Conservation (phyloP, 768 basidiomycete species). For the Suillus sp. region DNA sequence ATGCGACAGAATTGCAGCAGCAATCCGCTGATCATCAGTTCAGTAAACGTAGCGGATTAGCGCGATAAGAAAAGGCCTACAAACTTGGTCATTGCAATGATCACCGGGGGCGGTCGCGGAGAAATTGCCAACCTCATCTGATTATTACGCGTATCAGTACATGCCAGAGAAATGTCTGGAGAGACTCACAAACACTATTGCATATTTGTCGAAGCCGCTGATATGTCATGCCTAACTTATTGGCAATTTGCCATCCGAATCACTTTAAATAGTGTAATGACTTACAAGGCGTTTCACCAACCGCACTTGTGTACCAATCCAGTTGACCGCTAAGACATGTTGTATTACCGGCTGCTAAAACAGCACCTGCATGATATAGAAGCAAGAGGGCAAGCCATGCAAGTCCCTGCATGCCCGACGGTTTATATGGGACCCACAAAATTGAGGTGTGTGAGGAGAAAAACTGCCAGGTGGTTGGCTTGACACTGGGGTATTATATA, state of each 20-base stretch:
- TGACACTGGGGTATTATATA: not conserved
- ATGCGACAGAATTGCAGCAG: constrained; percentile 28
- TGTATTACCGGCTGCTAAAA: constrained; percentile 18
- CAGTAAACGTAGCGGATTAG: not conserved
- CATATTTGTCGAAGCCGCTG: constrained; percentile 28
- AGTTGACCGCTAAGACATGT: constrained; percentile 18
- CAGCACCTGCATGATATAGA: not conserved
- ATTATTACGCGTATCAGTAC: not conserved
- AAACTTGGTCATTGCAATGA: constrained; percentile 5
- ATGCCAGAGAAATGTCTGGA: not conserved
- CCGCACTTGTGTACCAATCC: constrained; percentile 27
- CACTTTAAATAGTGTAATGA: not conserved
- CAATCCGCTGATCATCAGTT: constrained; percentile 15
- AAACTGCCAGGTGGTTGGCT: not conserved
- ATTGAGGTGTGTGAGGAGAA: not conserved
- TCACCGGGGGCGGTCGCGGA: constrained; percentile 1
- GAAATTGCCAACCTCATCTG: constrained; percentile 9
- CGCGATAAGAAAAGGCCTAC: not conserved
- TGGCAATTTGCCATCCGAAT: not conserved
- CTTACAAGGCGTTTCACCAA: constrained; percentile 29
- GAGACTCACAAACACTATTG: constrained; percentile 17
- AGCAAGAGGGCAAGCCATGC: not conserved
- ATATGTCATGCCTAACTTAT: constrained; percentile 23
- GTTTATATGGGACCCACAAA: not conserved
- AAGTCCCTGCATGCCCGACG: not conserved